Evolutionary conservation across 768 basidiomycete species (phyloP).

Genomic region (Lactarius pseudohatsudake): DNA sequence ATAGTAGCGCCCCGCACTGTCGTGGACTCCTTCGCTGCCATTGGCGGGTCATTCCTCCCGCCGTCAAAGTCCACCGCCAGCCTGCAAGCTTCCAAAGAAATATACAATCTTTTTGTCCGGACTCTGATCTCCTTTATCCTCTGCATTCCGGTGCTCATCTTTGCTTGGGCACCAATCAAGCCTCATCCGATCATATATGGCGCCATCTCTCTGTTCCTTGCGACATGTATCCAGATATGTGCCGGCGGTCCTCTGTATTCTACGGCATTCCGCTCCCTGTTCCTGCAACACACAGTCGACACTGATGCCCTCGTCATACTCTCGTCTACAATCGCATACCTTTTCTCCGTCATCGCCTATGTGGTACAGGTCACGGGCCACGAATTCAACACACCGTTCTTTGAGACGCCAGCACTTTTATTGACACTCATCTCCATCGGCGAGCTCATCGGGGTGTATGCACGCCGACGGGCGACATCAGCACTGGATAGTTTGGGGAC

Average conservation of each 20-base stretch:
- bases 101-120: conserved; percentile 34
- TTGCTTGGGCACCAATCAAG: conserved; percentile 45
- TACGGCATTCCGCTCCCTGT: conserved; percentile 37
- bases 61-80: conserved; percentile 30
- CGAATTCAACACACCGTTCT: conserved; percentile 39
- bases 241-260: conserved; percentile 41
- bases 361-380: conserved; percentile 36
- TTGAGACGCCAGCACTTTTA: conserved; percentile 45
- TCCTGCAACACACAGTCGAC: conserved; percentile 41
- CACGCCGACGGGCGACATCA: conserved; percentile 38
- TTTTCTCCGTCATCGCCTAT: conserved; percentile 43
- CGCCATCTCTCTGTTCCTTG: conserved; percentile 39
- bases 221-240: conserved; percentile 40
- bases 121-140: conserved; percentile 37
- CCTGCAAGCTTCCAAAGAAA: conserved; percentile 36
- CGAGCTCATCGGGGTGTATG: conserved; percentile 39
- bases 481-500: conserved; percentile 39
- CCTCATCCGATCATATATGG: conserved; percentile 38
- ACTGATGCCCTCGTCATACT: conserved; percentile 42
- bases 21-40: conserved; percentile 32
- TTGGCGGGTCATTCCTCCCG: conserved; percentile 32
- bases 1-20: conserved; percentile 38
- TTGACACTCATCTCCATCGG: conserved; percentile 45
- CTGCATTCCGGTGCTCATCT: conserved; percentile 43
- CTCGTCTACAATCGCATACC: conserved; percentile 42